A percentile compares a stretch with the other conserved stretches of the same genome.
Conservation (phyloP, 2,329 filamentous ascomycete species). For the Fusarium sp. region DNA sequence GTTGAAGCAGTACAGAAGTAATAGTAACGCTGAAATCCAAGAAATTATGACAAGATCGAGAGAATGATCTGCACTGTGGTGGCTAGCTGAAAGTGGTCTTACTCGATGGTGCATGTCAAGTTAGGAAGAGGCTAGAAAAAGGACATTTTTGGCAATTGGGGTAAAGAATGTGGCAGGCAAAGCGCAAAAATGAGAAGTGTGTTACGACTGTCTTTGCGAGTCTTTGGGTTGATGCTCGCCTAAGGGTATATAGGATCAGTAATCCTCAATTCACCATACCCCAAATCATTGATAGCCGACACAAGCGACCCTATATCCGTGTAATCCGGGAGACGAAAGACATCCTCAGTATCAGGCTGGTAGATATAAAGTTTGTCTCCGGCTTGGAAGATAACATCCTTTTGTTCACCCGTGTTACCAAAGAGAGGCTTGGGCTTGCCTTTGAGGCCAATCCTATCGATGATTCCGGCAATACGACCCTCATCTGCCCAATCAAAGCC, state of each 20-base stretch:
- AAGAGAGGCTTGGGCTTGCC: not conserved
- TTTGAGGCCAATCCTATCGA: not conserved
- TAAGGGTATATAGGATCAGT: not conserved
- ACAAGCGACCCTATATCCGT: not conserved
- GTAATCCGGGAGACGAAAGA: not conserved
- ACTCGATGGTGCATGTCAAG: too few relatives aligned
- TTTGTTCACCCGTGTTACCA: not conserved
- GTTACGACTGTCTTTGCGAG: not conserved
- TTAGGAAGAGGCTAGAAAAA: too few relatives aligned
- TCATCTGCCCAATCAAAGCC: not conserved
- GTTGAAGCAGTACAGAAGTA: too few relatives aligned
- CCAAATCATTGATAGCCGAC: not conserved
- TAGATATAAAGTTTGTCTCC: not conserved
- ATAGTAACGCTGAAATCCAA: too few relatives aligned
- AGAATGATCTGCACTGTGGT: too few relatives aligned
- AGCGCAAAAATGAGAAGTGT: not conserved
- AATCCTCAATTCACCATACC: not conserved
- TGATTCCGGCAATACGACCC: not conserved
- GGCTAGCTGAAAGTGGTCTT: too few relatives aligned
- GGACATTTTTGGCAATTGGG: not conserved
- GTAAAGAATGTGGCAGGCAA: rapidly evolving
- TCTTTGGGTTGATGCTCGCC: not conserved
- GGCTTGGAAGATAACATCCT: not conserved
- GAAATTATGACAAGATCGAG: too few relatives aligned
- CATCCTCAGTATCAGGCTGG: not conserved